Evolutionary conservation across 805 yeast species (phyloP).

Genomic region (Myxozyma sirexii): DNA sequence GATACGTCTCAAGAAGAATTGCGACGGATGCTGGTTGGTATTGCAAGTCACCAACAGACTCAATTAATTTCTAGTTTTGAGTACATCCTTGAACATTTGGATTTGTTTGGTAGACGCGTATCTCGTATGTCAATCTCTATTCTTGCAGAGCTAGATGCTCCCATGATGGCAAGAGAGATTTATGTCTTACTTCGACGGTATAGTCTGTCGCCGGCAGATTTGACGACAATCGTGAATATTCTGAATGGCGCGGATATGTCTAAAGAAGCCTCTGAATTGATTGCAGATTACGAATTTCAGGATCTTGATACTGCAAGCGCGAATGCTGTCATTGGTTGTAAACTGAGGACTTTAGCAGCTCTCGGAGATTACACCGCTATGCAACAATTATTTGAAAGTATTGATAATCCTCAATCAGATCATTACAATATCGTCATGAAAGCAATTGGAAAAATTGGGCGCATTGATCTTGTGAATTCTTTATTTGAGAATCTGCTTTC

Average conservation of each 20-base stretch:
- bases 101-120: conserved; percentile 15
- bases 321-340: conserved; percentile 9
- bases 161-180: conserved; percentile 10
- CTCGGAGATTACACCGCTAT: conserved; percentile 17
- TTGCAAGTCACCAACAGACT: conserved; percentile 2
- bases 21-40: conserved; percentile 9
- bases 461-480: conserved; percentile 15
- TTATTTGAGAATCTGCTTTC: conserved; percentile 19
- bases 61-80: neutral
- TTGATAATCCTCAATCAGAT: conserved; percentile 8
- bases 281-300: conserved; percentile 5
- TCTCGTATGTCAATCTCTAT: conserved; percentile 9
- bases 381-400: conserved; percentile 26
- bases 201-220: conserved; percentile 10
- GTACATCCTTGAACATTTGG: neutral
- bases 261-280: conserved; percentile 10
- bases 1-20: neutral
- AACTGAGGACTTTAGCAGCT: conserved; percentile 20
- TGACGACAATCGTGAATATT: conserved; percentile 6
- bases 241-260: neutral
- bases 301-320: neutral
- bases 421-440: conserved; percentile 28
- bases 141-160: conserved; percentile 15
- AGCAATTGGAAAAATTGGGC: conserved; percentile 28
- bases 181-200: conserved; percentile 3